Evolutionary conservation across 169 alveolate genomes (phyloP), one percentile per base, ranked within the genome.

Genomic region (Plasmodium falciparum): DNA sequence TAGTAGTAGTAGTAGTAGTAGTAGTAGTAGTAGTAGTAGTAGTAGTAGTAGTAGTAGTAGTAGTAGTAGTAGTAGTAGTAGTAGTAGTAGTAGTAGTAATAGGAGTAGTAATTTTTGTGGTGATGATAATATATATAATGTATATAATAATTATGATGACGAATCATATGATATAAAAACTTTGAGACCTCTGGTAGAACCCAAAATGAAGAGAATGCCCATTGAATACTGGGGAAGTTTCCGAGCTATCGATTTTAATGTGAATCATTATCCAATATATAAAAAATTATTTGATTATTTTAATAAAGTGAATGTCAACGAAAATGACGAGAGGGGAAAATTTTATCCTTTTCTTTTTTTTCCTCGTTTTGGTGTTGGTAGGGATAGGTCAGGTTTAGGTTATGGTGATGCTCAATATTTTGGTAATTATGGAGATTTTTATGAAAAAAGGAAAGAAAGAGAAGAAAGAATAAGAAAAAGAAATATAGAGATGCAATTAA

Each of bases 171-270:
- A 75, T 75, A 95, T 94, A 83, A 69, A 39, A 92, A 94, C 90
- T 45, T 76, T 69, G 88, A 89, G 69, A 52, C 66, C 58, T 33
- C 17, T 85, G 66, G 88, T 63, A 17, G 90, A 52, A 89, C 96
- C 67, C 43, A 88, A 78, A 52, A 92, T 56, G 95, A 92, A 71
- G 50, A 62, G 96, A 24, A 94, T 91, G 91, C 96, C 96, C 20
- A 92, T 94, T 45, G 92, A 92, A 70, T 94, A 94, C 58, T 94
- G 96, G 96, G 96, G 96, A 7, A 88, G 93, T 45, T 75, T 92
- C 75, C 73, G 96, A 43, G 96, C 95, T 58, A 92, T 94, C 8
- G 96, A 92, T 15, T 50, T 65, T 45, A 75, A 75, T 85, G 85
- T 65, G 45, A 78, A 61, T 45, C 83, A 59, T 39, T 73, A 59